These are phyloP conservation scores for Cyclocybe cylindracea DNA, from an alignment of 768 basidiomycete genomes.

Conservation along the genomic window DNA sequence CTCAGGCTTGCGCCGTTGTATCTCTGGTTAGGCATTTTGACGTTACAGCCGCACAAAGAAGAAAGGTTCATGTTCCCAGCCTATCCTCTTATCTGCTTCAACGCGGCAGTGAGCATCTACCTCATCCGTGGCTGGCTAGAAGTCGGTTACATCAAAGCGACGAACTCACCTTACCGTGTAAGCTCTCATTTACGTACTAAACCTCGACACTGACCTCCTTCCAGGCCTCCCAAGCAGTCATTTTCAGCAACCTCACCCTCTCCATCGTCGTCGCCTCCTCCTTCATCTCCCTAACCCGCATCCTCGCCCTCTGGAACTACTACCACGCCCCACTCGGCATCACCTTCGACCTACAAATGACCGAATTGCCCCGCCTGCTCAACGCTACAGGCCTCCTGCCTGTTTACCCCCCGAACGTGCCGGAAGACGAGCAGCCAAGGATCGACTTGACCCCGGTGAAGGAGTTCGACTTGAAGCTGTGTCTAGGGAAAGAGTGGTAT, in stretches of 20 bases:
- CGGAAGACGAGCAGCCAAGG: slow-evolving; percentile 44
- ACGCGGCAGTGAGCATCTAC: slow-evolving; percentile 88
- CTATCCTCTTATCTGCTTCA: slow-evolving; percentile 91
- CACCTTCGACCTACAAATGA: slow-evolving; percentile 66
- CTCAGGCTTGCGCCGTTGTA: slow-evolving; percentile 88
- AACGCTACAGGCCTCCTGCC: slow-evolving; percentile 69
- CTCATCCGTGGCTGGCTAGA: slow-evolving; percentile 89
- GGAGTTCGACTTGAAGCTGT: slow-evolving; percentile 73
- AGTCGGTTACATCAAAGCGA: slow-evolving; percentile 67
- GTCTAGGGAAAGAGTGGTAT: slow-evolving; percentile 95
- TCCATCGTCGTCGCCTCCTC: slow-evolving; percentile 65
- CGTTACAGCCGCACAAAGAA: slow-evolving; percentile 90
- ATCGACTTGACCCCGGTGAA: slow-evolving; percentile 71
- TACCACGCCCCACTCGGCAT: slow-evolving; percentile 88
- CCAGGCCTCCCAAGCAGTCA: slow-evolving; percentile 73
- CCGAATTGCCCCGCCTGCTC: slow-evolving; percentile 82
- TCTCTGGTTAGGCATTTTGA: slow-evolving; percentile 84
- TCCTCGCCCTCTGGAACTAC: slow-evolving; percentile 81
- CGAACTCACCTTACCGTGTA: slow-evolving; percentile 85
- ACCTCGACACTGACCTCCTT: slow-evolving; percentile 3
- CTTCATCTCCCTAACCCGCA: slow-evolving; percentile 76
- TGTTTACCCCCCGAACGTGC: slow-evolving; percentile 34
- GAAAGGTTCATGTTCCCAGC: slow-evolving; percentile 98
- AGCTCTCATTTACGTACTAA: slow-evolving; percentile 23
- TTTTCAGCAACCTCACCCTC: slow-evolving; percentile 80